These are phyloP conservation scores for Lentinula novae-zelandiae DNA, from an alignment of 1,284 basidiomycete species.

Conservation along the genomic window DNA sequence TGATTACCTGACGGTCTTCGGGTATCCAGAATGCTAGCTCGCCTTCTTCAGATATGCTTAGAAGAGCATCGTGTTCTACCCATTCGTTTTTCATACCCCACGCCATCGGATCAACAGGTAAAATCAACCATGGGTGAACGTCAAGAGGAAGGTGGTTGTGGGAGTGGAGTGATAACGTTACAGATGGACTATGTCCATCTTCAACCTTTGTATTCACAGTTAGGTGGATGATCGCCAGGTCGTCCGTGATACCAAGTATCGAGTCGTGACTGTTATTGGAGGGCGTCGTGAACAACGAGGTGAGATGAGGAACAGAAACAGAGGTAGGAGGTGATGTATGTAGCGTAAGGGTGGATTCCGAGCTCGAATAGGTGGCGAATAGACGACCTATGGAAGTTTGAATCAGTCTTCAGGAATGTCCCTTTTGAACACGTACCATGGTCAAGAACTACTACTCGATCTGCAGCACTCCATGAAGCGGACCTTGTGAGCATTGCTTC, in stretches of 20 bases:
- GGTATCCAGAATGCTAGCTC: constrained; percentile 82
- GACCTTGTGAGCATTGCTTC: constrained; percentile 42
- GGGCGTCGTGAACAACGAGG: constrained; percentile 61
- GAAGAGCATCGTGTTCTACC: constrained; percentile 65
- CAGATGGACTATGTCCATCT: constrained; percentile 27
- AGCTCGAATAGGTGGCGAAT: constrained; percentile 31
- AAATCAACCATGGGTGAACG: constrained; percentile 48
- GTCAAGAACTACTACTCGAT: constrained; percentile 65
- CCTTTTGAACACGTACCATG: constrained; percentile 35
- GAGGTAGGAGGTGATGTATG: constrained; percentile 31
- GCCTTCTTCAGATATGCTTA: constrained; percentile 72
- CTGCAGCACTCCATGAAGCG: constrained; percentile 48
- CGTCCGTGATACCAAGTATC: constrained; percentile 59
- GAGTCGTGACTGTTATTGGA: constrained; percentile 45
- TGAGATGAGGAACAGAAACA: constrained; percentile 48
- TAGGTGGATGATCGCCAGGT: constrained; percentile 41
- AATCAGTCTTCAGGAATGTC: neutral
- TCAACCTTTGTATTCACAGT: constrained; percentile 27
- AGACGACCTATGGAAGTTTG: constrained; percentile 23
- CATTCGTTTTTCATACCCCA: constrained; percentile 55
- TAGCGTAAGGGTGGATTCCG: constrained; percentile 23
- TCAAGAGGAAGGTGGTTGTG: constrained; percentile 47
- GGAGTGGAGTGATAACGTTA: constrained; percentile 30
- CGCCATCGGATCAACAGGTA: constrained; percentile 90
- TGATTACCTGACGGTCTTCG: constrained; percentile 33